Conservation (phyloP, 2,329 filamentous ascomycete genomes). For the Monosporascus sp. region DNA sequence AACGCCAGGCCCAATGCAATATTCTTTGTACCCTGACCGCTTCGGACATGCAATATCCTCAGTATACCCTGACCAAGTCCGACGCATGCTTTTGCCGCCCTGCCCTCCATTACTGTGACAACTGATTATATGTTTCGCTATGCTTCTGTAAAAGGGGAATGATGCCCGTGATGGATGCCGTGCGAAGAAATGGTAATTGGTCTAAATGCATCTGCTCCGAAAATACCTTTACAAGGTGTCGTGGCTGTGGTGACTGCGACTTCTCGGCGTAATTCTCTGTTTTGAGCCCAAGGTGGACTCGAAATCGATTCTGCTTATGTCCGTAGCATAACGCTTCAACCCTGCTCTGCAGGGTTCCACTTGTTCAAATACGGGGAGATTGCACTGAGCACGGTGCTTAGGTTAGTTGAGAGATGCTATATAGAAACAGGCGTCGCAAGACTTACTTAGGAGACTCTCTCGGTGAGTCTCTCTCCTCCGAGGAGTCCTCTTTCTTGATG, state of each 20-base stretch:
- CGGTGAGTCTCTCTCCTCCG: slow-evolving; percentile 26
- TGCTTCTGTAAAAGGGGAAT: neutral
- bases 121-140: neutral
- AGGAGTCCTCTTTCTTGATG: slow-evolving; percentile 21
- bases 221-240: too few relatives aligned
- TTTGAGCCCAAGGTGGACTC: too few relatives aligned
- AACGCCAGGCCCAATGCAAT: too few relatives aligned
- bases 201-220: neutral
- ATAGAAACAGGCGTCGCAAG: slow-evolving; percentile 2
- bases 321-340: slow-evolving; percentile 1
- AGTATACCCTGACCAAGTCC: too few relatives aligned
- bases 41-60: too few relatives aligned
- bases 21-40: too few relatives aligned
- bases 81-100: neutral
- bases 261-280: too few relatives aligned
- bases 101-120: neutral
- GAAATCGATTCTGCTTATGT: too few relatives aligned
- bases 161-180: neutral
- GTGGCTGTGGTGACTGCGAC: too few relatives aligned
- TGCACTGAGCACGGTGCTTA: slow-evolving; percentile 12
- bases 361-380: slow-evolving; percentile 22
- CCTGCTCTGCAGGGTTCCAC: slow-evolving; percentile 23
- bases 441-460: slow-evolving; percentile 26
- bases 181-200: neutral
- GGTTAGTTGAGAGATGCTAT: slow-evolving; percentile 7